These are phyloP conservation scores for Pythium volutum DNA, from an alignment of 352 stramenopile genomes.

Conservation along the genomic window DNA sequence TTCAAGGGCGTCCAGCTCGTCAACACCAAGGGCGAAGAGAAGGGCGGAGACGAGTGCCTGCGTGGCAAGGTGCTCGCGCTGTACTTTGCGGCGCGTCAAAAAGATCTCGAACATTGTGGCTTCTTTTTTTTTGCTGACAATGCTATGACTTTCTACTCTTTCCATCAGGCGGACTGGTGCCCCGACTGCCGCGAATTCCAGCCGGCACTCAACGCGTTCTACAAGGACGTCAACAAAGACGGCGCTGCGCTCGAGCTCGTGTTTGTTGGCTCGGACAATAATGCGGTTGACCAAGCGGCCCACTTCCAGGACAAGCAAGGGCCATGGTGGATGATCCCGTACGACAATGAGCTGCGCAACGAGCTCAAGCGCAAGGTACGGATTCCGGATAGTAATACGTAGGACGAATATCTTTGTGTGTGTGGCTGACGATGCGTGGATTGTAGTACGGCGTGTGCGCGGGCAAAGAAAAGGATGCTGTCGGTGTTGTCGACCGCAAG, in stretches of 20 bases:
- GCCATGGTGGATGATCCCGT: slow-evolving; percentile 74
- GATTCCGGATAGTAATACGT: too few species aligned
- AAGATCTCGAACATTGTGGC: background rate
- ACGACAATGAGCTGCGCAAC: slow-evolving; percentile 51
- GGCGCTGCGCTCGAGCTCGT: slow-evolving; percentile 59
- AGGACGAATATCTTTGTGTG: too few species aligned
- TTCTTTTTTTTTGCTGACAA: background rate
- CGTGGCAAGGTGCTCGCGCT: slow-evolving; percentile 59
- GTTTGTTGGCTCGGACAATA: slow-evolving; percentile 74
- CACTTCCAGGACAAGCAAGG: slow-evolving; percentile 77
- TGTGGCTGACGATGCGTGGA: background rate
- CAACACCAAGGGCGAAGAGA: slow-evolving; percentile 49
- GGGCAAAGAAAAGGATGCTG: slow-evolving; percentile 46
- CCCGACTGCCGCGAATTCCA: slow-evolving; percentile 80
- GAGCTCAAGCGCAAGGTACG: slow-evolving; percentile 78
- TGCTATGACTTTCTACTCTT: slow-evolving; percentile 5
- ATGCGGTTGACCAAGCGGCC: slow-evolving; percentile 45
- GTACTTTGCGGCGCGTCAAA: slow-evolving; percentile 63
- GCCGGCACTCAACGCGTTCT: slow-evolving; percentile 72
- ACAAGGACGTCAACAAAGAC: slow-evolving; percentile 43
- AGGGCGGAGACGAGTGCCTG: slow-evolving; percentile 42
- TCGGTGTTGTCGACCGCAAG: slow-evolving; percentile 61
- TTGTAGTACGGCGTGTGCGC: slow-evolving; percentile 65
- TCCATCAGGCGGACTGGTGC: slow-evolving; percentile 71
- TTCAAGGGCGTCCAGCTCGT: slow-evolving; percentile 52